These are phyloP conservation scores for Berberis vulgaris DNA, from an alignment of 164 flowering plant species.

Conservation along the genomic window DNA sequence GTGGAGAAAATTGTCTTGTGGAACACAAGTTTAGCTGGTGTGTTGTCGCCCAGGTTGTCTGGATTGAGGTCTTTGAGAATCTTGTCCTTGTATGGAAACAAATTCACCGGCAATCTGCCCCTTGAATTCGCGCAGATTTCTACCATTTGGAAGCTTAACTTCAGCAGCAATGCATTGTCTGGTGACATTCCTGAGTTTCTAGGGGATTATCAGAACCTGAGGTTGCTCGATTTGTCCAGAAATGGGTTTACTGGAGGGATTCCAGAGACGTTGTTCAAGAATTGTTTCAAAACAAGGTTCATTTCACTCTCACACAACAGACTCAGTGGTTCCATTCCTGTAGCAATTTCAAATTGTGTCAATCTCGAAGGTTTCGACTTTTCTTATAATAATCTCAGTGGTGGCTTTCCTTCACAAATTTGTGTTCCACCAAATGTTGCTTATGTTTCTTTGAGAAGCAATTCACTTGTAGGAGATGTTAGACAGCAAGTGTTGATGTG, in stretches of 20 bases:
- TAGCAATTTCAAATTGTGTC: slow-evolving; percentile 47
- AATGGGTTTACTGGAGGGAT: slow-evolving; percentile 63
- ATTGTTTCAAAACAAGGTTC: slow-evolving; percentile 59
- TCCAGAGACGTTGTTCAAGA: slow-evolving; percentile 52
- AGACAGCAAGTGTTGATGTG: slow-evolving; percentile 37
- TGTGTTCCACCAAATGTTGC: slow-evolving; percentile 40
- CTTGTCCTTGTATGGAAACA: slow-evolving; percentile 69
- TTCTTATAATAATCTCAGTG: slow-evolving; percentile 63
- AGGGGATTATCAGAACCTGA: slow-evolving; percentile 54
- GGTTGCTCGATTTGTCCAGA: slow-evolving; percentile 81
- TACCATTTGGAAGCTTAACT: slow-evolving; percentile 79
- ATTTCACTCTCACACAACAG: slow-evolving; percentile 64
- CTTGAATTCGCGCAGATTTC: slow-evolving; percentile 40
- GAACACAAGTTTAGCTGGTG: slow-evolving; percentile 72
- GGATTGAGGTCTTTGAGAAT: slow-evolving; percentile 52
- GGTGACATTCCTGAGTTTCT: slow-evolving; percentile 78
- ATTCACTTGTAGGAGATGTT: slow-evolving; percentile 48
- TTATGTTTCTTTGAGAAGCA: slow-evolving; percentile 62
- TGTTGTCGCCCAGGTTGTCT: slow-evolving; percentile 60
- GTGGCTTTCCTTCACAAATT: slow-evolving; percentile 48
- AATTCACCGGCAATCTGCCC: slow-evolving; percentile 67
- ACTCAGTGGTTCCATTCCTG: slow-evolving; percentile 65
- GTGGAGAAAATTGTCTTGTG: slow-evolving; percentile 67
- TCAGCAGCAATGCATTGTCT: slow-evolving; percentile 74
- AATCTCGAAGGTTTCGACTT: slow-evolving; percentile 70